phyloP scores from a whole-genome alignment of 2,329 filamentous ascomycete species.

The Dothistroma pini region DNA sequence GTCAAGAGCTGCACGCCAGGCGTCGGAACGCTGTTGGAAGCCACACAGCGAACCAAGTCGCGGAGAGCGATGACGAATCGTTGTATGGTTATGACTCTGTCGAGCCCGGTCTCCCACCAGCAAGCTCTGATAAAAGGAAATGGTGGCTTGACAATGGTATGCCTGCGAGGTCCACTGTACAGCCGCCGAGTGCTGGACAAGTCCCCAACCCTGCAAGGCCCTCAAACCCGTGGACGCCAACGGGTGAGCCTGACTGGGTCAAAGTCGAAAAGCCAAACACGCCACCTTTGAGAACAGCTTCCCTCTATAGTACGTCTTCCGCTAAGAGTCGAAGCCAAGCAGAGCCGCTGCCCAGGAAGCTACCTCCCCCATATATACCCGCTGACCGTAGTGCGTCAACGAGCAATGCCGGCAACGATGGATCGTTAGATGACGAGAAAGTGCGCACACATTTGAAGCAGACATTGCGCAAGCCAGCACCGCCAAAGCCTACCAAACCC shows the following conservation, averaged over 20 bases:
- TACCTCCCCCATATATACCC: conserved; percentile 14
- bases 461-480: conserved; percentile 35
- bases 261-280: conserved; percentile 38
- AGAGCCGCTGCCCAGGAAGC: conserved; percentile 18
- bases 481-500: conserved; percentile 36
- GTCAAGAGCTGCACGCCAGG: conserved; percentile 67
- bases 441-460: conserved; percentile 22
- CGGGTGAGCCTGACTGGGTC: conserved; percentile 82
- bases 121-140: conserved; percentile 59
- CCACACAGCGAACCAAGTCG: conserved; percentile 55
- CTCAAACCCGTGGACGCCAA: conserved; percentile 75
- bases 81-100: conserved; percentile 77
- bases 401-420: conserved; percentile 9
- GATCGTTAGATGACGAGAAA: conserved; percentile 8
- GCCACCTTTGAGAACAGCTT: conserved; percentile 21
- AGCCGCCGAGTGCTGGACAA: conserved; percentile 60
- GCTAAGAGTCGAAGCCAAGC: conserved; percentile 3
- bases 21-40: conserved; percentile 65
- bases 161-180: conserved; percentile 69
- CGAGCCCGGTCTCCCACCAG: conserved; percentile 67
- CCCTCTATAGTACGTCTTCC: conserved; percentile 18
- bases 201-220: conserved; percentile 69
- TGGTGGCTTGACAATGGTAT: conserved; percentile 66
- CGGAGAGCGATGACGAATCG: conserved; percentile 73
- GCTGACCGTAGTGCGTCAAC: conserved; percentile 5